Conservation (phyloP, 2,329 filamentous ascomycete species). For the Akanthomyces lecanii region DNA sequence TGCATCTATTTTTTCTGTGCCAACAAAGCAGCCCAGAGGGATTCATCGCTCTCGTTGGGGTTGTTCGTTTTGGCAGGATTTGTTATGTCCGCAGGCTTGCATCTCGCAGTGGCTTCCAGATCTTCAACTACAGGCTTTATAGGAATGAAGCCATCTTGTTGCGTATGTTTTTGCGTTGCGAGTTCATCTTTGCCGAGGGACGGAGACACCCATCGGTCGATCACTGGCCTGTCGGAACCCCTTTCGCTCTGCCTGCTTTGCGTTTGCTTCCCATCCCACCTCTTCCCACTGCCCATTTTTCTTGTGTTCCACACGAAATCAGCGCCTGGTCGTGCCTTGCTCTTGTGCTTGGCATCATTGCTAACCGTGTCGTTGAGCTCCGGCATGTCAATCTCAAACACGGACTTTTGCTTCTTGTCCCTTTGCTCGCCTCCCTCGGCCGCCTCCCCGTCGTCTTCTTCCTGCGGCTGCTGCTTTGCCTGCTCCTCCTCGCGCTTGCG, state of each 20-base stretch:
- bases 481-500: conserved; percentile 6
- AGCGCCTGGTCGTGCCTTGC: conserved; percentile 18
- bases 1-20: not conserved
- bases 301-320: conserved; percentile 33
- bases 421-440: too few species aligned
- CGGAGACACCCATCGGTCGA: conserved; percentile 7
- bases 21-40: conserved; percentile 7
- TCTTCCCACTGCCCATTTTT: not conserved
- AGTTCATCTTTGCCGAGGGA: not conserved
- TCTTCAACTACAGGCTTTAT: not conserved
- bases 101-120: too few species aligned
- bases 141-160: not conserved
- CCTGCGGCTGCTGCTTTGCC: conserved; percentile 13
- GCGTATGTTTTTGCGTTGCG: not conserved
- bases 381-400: conserved; percentile 9
- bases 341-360: not conserved
- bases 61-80: not conserved
- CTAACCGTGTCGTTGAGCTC: conserved; percentile 1
- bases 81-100: not conserved
- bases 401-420: not conserved
- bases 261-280: not conserved
- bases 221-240: not conserved
- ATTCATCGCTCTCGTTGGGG: not conserved
- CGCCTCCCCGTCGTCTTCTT: conserved; percentile 14
- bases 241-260: not conserved